Evolutionary conservation across 2,329 filamentous ascomycete genomes (phyloP), one percentile per base, ranked within the genome.

Genomic region (Aaosphaeria pasadenensis): DNA sequence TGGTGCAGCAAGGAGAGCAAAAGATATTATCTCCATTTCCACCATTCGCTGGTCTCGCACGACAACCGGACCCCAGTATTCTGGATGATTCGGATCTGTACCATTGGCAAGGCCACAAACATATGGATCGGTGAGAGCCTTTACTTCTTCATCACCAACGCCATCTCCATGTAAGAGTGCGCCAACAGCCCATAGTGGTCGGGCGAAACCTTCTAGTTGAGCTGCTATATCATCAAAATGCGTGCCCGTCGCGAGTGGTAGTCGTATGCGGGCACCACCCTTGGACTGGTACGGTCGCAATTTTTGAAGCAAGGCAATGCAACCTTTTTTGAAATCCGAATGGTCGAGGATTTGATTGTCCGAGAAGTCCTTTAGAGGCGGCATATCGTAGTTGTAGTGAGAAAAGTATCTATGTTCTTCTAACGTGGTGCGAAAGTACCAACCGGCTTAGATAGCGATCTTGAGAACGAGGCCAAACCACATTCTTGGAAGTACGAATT

Each of bases 11-110:
- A 81, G 63, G 1, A 81, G 60, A 0, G 76, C 75, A 54, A 75
- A 78, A 0, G 76, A 71, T 4, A 81, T 69, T 29, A 76, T 75
- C 54, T 81, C 78, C 38, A 76, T 72, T 52, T 81, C 78, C 0
- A 81, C 78, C 78, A 81, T 81, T 2, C 77, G 60, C 53, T 81
- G 78, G 43, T 81, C 77, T 17, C 67, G 67, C 4, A 77, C 57
- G 0, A 66, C 61, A 2, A 80, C 69, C 1, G 66, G 58, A 0
- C 77, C 77, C 78, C 78, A 81, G 51, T 77, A 81, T 28, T 72
- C 69, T 0, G 52, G 32, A 41, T 68, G 63, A 1, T 46, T 9
- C 9, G 69, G 67, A 43, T 72, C 55, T 2, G 65, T 67, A 5
- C 69, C 69, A 32, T 66, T 67, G 6, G 65, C 65, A 2, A 69